Percentiles rank a stretch among this genome's conserved stretches.
phyloP scores from a whole-genome alignment of 2,329 filamentous ascomycete genomes.

The Trichoderma oligosporum region DNA sequence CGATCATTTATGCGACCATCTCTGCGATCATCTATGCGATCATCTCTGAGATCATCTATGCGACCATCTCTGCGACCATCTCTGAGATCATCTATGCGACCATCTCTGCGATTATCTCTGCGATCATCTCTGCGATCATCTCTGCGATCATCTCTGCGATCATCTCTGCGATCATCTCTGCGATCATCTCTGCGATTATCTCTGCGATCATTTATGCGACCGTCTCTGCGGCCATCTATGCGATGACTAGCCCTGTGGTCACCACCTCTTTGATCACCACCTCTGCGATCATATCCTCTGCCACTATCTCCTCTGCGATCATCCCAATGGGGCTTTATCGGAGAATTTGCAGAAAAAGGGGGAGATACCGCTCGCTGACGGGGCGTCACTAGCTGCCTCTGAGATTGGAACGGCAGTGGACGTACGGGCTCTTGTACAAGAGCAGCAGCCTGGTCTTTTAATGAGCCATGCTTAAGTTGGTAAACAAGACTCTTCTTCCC shows the following conservation, averaged over 20 bases:
- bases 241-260: background rate
- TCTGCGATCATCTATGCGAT: background rate
- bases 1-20: too few species aligned
- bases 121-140: too few species aligned
- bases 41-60: background rate
- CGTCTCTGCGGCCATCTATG: background rate
- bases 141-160: background rate
- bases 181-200: too few species aligned
- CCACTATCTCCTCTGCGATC: too few species aligned
- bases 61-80: too few species aligned
- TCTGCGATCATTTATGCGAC: too few species aligned
- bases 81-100: too few species aligned
- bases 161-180: background rate
- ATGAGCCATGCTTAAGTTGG: conserved; percentile 45
- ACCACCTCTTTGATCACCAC: too few species aligned
- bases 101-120: too few species aligned
- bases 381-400: background rate
- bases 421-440: conserved; percentile 29
- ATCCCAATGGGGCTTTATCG: background rate
- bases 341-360: background rate
- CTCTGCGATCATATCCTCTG: too few species aligned
- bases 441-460: conserved; percentile 29
- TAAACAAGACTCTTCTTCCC: conserved; percentile 57
- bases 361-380: background rate
- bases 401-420: conserved; percentile 14